Base-by-base conservation (phyloP, 1,284 basidiomycete genomes). In the Apiotrichum siamense region DNA sequence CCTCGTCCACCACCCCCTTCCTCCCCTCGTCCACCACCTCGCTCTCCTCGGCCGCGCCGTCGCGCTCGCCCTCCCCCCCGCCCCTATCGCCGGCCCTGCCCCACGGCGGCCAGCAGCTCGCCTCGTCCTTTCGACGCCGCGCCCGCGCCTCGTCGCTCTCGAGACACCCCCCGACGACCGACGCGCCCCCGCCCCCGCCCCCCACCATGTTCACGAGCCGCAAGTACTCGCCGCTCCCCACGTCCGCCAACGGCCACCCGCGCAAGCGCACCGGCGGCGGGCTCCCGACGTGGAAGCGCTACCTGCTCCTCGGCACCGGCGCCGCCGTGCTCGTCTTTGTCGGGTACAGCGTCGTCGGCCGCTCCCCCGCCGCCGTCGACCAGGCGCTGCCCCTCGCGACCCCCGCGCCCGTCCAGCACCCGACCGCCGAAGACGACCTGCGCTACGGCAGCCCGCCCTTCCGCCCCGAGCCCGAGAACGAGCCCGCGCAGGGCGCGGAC, bases 171-270 rank as follows among this genome's bases (percentile, higher is more conserved):
- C 17, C 21, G 40, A 7, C 15, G 40, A 12, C 25, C 35, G 3
- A n/a, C n/a, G n/a, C n/a, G 18, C 23, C 4, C 21, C 42, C 13
- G 11, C 24, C 4, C 13, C 38, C 39, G 44, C 32, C 24, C 24
- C 18, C 46, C 27, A 27, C 21, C 13, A 73, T 73, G 71, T 73
- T 73, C 57, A 49, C 50, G 29, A 51, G 58, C 29, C 57, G 67
- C 32, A 70, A 71, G 50, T 73, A 73, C 54, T 53, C 66, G 13
- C 67, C 70, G 33, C 58, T 73, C 4, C 71, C 71, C 15, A 70
- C 65, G n/a, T 62, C 53, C 38, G 42, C 61, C 11, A 57, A 58
- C 49, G 52, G 46, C 1, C 32, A 35, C 18, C 47, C 44, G 20
- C 55, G 67, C 24, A 63, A 63, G 41, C 52, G 67, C 11, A 50